Evolutionary conservation across 1,284 basidiomycete species (phyloP), one percentile per base, ranked within the genome.

Genomic region (Puccinia polysora): DNA sequence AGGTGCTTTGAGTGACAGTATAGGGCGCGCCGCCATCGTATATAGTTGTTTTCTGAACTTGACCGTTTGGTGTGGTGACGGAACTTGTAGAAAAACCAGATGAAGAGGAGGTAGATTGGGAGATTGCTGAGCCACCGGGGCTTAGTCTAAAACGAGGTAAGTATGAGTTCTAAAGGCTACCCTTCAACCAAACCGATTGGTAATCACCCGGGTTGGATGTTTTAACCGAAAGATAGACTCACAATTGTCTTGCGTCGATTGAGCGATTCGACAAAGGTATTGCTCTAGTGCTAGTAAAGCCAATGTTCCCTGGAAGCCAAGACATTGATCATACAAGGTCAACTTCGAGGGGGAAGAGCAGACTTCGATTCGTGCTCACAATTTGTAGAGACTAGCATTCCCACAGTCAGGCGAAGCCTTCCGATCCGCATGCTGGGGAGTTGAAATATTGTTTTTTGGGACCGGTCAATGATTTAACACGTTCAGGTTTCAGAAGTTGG

Each of bases 1-100:
- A 43, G 23, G 38, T 60, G 58, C 23, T 60, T 43, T 60, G 58
- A 1, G 58, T 60, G 10, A 60, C 32, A 3, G 58, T 60, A 60
- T 60, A 60, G 18, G 58, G 58, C 5, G 58, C 45, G 38, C 58
- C 58, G 14, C 58, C 58, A 38, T n/a, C n/a, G n/a, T 43, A 60
- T 0, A 60, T 43, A 14, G 58, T 60, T 5, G 58, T 60, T 60
- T 43, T 43, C 4, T 36, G 45, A 28, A 45, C 25, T 14, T 43
- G 58, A 10, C 58, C 58, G 45, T 60, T 43, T 25, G 58, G 18
- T 45, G 58, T 60, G n/a, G 58, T 60, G 40, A 28, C 20, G 7
- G 58, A 60, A 43, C 58, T 45, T 1, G 58, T 20, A 28, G 58
- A 60, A 45, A 43, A 60, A 1, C 38, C 36, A 12, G 38, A 25